Conservation (phyloP, 202 grass and related monocot genomes). For the Sporobolus alterniflorus region DNA sequence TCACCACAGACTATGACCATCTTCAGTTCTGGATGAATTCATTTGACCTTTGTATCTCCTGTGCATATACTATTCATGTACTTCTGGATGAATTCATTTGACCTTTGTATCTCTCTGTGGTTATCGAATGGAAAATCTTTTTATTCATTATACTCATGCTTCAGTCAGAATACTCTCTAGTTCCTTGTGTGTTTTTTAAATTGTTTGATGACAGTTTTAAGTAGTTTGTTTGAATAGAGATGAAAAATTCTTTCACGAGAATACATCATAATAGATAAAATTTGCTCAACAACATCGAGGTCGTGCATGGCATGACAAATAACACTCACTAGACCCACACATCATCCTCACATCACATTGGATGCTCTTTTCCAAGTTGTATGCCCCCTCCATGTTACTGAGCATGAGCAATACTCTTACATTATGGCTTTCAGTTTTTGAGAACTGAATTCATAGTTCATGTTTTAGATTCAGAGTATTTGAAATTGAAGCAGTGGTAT, state of each 20-base stretch:
- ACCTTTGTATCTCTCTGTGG: neutral
- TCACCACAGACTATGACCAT: constrained; percentile 85
- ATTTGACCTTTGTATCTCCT: neutral
- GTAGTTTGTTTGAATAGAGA: neutral
- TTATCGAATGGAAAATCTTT: neutral
- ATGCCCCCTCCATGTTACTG: neutral
- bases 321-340: neutral
- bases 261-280: neutral
- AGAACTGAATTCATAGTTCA: constrained; percentile 12
- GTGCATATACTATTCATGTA: neutral
- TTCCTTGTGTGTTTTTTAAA: constrained; percentile 8
- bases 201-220: neutral
- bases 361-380: neutral
- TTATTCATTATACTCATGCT: neutral
- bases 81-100: constrained; percentile 7
- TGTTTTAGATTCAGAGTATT: neutral
- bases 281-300: neutral
- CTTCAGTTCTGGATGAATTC: constrained; percentile 2
- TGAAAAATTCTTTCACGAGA: neutral
- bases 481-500: constrained; percentile 9
- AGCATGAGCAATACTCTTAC: neutral
- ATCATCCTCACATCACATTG: neutral
- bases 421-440: neutral
- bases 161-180: neutral
- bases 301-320: neutral